Base-by-base conservation (phyloP, 2,329 filamentous ascomycete species). In the Clonostachys byssicola region DNA sequence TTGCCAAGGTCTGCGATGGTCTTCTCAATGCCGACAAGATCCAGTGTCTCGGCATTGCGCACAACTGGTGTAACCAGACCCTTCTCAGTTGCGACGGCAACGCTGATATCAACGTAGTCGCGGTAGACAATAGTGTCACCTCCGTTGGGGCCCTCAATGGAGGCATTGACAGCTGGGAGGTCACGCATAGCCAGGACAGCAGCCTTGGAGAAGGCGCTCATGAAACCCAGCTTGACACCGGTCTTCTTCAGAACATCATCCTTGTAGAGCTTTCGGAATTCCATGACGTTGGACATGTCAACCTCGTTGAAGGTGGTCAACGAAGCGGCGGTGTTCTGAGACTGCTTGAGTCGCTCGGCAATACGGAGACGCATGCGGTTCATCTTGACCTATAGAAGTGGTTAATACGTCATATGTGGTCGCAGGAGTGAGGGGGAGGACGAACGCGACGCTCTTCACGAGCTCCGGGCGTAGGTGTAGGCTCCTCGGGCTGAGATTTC, bases 251-350 rank as follows among this genome's bases (percentile, higher is more conserved):
- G 76, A 18, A 96, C 76, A 50, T 96, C 92, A 50, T 97, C 92
- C 77, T 97, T 97, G 81, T 97, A 97, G 42, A 91, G 77, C 70
- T 95, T 96, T 58, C 94, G 88, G 76, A 99, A 92, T 53, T 96
- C 90, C 87, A 97, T 96, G 44, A 99, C 77, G 18, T 88, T 89
- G 34, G 92, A 95, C 94, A 99, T 99, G 68, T 99, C 94, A 51
- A 99, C 94, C 71, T 97, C 92, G 70, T 99, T 96, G 80, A 99
- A 99, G 23, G 94, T 99, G 43, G 94, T 97, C 46, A 99, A 78
- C 5, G 94, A 96, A 41, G 94, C 94, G 44, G 94, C 92, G 2
- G 94, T 97, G 74, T 99, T 99, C 67, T 99, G 94, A 17, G 94
- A 97, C 68, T 99, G 94, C 83, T 99, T 99, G 55, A 99, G 81